Conservation (phyloP, 2,329 filamentous ascomycete genomes). For the Beauveria varroae region DNA sequence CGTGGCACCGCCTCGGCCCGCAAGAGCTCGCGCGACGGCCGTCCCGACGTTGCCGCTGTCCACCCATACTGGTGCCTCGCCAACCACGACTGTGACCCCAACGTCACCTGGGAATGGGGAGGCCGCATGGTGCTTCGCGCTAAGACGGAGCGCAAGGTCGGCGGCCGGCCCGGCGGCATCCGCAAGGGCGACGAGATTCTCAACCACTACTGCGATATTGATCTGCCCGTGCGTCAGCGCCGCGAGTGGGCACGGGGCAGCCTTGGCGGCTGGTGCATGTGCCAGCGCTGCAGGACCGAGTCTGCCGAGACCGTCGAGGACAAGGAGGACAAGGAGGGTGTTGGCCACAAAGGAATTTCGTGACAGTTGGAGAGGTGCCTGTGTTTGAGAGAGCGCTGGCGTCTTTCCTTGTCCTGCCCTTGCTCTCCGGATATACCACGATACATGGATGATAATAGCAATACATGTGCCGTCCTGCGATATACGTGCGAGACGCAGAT, state of each 20-base stretch:
- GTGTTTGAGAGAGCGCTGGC: neutral
- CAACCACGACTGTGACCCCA: conserved; percentile 94
- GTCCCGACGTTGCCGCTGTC: conserved; percentile 86
- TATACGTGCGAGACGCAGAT: neutral
- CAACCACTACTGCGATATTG: conserved; percentile 90
- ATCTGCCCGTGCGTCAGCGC: conserved; percentile 67
- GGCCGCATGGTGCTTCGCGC: conserved; percentile 67
- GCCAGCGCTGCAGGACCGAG: conserved; percentile 72
- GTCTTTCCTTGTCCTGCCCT: neutral
- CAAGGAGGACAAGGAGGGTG: neutral
- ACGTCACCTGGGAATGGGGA: conserved; percentile 91
- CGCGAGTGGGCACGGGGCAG: conserved; percentile 86
- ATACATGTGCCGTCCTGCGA: neutral
- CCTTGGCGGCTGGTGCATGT: conserved; percentile 83
- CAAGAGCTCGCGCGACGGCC: conserved; percentile 66
- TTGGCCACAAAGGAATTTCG: neutral
- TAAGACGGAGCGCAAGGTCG: conserved; percentile 48
- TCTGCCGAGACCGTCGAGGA: conserved; percentile 26
- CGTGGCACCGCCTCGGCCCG: conserved; percentile 85
- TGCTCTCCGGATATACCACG: neutral
- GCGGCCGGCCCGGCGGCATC: conserved; percentile 51
- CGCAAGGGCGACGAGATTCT: conserved; percentile 75
- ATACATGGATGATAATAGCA: neutral
- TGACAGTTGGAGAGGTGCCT: neutral
- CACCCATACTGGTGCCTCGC: conserved; percentile 95